These are phyloP conservation scores for Candida nonsorbophila DNA, from an alignment of 805 yeast species.

Conservation along the genomic window DNA sequence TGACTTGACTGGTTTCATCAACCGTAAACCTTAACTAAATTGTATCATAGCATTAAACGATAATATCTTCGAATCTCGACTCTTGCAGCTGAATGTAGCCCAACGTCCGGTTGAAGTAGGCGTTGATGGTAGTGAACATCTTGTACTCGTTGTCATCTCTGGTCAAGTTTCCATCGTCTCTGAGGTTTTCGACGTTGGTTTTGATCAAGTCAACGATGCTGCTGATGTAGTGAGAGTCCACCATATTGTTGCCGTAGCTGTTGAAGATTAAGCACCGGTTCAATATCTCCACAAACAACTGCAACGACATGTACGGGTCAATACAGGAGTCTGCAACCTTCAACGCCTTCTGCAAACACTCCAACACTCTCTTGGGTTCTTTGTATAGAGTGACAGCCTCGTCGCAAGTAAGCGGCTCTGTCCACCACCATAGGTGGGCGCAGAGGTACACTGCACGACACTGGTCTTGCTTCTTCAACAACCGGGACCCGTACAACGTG, in stretches of 20 bases:
- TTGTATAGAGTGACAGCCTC: conserved; percentile 15
- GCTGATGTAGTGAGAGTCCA: conserved; percentile 72
- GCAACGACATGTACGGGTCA: conserved; percentile 69
- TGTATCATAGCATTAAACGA: no score
- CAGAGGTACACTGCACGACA: conserved; percentile 86
- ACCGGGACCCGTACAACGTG: conserved; percentile 81
- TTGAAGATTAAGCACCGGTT: conserved; percentile 82
- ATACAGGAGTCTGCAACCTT: conserved; percentile 92
- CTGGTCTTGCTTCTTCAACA: conserved; percentile 89
- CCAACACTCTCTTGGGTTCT: conserved; percentile 72
- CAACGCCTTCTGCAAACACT: conserved; percentile 82
- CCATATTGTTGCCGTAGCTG: conserved; percentile 68
- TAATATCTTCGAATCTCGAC: no score
- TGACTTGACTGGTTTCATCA: conserved; percentile 28
- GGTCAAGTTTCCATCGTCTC: conserved; percentile 15
- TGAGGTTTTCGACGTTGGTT: conserved; percentile 51
- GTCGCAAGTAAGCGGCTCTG: conserved; percentile 39
- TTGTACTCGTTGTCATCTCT: conserved; percentile 18
- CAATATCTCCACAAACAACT: conserved; percentile 83
- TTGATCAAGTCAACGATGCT: conserved; percentile 81
- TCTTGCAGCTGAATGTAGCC: conserved; percentile 66
- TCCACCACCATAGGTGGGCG: conserved; percentile 93
- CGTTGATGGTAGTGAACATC: conserved; percentile 22
- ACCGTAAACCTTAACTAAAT: neutral
- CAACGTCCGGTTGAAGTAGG: conserved; percentile 61